phyloP scores from a whole-genome alignment of 2,329 filamentous ascomycete genomes.

The Cercospora sp. region DNA sequence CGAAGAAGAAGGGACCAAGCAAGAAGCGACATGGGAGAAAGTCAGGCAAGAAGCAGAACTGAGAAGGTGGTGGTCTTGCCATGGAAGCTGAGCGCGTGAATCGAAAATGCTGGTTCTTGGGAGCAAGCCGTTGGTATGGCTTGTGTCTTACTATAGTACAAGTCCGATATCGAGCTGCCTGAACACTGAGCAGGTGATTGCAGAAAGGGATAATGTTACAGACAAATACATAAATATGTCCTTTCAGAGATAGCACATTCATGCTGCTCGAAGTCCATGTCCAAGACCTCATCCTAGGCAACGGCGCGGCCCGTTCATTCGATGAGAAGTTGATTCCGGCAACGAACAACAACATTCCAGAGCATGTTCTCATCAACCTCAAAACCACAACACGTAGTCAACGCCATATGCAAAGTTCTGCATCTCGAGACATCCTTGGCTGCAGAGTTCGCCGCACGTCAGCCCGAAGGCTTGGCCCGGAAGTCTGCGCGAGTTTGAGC shows the following conservation, averaged over 20 bases:
- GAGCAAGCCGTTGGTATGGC: no score
- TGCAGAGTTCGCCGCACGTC: not conserved
- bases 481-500: not conserved
- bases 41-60: not conserved
- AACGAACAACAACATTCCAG: no score
- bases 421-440: not conserved
- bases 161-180: not conserved
- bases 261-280: not conserved
- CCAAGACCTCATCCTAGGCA: not conserved
- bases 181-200: no score
- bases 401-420: not conserved
- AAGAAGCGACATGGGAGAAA: not conserved
- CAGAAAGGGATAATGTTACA: no score
- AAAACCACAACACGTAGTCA: not conserved
- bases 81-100: not conserved
- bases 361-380: not conserved
- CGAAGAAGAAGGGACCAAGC: not conserved
- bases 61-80: not conserved
- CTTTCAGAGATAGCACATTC: no score
- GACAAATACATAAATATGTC: no score
- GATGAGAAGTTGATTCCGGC: not conserved
- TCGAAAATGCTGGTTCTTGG: not conserved
- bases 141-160: not conserved
- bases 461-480: not conserved
- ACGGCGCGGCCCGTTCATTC: not conserved